These are phyloP conservation scores for Cynara cardunculus DNA, from an alignment of 129 eudicot genomes.

Conservation along the genomic window DNA sequence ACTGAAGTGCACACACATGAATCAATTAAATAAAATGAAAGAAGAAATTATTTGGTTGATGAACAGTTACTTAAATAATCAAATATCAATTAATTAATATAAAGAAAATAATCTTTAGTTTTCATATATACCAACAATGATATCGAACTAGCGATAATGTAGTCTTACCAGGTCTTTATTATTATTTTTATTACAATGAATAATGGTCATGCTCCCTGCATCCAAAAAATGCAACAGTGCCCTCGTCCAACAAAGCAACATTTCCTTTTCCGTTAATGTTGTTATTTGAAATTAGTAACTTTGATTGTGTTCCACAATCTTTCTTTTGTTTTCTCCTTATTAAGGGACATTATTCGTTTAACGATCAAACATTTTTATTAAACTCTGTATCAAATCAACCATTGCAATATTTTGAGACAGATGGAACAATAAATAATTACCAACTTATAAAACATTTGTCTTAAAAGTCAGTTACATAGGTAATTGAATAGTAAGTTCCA, in stretches of 20 bases:
- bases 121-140: neutral
- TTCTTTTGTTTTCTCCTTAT: too few relatives aligned
- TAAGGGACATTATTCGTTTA: neutral
- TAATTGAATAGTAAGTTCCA: too few relatives aligned
- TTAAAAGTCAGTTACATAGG: neutral
- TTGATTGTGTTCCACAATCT: neutral
- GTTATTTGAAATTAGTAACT: neutral
- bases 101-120: too few relatives aligned
- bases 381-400: neutral
- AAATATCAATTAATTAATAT: neutral
- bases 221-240: neutral
- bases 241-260: neutral
- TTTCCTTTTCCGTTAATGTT: neutral
- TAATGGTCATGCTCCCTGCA: neutral
- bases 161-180: neutral
- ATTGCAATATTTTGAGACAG: too few relatives aligned
- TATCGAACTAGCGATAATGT: neutral
- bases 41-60: neutral
- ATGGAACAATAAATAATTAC: neutral
- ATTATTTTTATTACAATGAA: neutral
- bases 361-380: too few relatives aligned
- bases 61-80: neutral
- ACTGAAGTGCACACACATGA: neutral
- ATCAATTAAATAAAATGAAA: neutral
- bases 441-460: neutral